phyloP scores from a whole-genome alignment of 2,329 filamentous ascomycete genomes.

The Pseudogymnoascus sp. region DNA sequence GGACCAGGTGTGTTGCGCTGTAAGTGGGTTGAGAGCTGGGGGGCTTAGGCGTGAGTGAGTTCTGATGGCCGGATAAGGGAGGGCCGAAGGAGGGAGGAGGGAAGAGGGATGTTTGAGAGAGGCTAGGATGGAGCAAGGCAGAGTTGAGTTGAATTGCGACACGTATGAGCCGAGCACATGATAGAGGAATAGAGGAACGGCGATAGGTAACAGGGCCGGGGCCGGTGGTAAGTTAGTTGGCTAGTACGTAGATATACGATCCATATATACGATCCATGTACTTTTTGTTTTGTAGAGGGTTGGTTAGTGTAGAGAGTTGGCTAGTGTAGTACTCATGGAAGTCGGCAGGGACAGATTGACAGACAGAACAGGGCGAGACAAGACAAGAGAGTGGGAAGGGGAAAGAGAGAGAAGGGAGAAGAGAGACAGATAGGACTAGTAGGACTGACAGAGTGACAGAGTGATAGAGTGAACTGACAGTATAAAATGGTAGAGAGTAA shows the following conservation, averaged over 20 bases:
- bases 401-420: neutral
- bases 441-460: neutral
- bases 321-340: neutral
- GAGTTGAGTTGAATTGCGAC: neutral
- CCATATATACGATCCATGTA: neutral
- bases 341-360: neutral
- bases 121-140: neutral
- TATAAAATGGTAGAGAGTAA: neutral
- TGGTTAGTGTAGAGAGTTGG: too few species aligned
- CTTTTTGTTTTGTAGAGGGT: neutral
- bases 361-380: neutral
- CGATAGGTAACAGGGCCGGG: neutral
- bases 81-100: too few species aligned
- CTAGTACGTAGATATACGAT: too few species aligned
- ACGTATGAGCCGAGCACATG: neutral
- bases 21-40: too few species aligned
- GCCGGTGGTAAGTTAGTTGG: too few species aligned
- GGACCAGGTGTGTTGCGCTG: too few species aligned
- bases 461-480: neutral
- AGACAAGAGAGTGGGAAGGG: neutral
- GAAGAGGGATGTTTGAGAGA: too few species aligned
- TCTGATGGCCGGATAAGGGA: neutral
- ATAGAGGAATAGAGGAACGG: neutral
- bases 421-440: neutral
- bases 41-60: too few species aligned